Base-by-base conservation (phyloP, 1,139 yeast species). In the Geotrichum restrictum region DNA sequence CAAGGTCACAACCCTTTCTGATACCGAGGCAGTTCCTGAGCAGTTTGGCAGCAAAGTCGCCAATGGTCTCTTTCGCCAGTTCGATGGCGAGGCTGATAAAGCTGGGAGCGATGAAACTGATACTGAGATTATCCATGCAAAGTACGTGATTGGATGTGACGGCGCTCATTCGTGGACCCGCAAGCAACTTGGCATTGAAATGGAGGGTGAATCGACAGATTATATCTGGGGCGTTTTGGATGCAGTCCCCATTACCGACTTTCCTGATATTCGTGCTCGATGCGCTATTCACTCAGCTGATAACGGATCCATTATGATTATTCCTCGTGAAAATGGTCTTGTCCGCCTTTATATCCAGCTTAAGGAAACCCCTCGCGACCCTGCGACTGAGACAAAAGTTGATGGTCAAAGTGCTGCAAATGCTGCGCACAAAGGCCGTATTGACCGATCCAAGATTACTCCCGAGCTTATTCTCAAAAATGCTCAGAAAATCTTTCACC, bases 121-220 rank as follows among this genome's bases (percentile, higher is more conserved):
- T 14, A 41, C 29, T 40, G 59, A 52, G 48, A 51, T 47, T 21
- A 66, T 70, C 45, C 57, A 64, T 38, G 70, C 73, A 33, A 70
- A 70, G 54, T 70, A 69, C 57, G 69, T 70, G 41, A 53, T 71
- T 43, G 74, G 74, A 27, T 60, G 69, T 45, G 74, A 71, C 56
- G 74, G 74, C 45, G 74, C 74, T 16, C 74, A 70, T 53, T 67
- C 71, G 14, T 68, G 71, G 70, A 72, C 69, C 36, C 59, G 74
- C 48, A 66, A 66, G 48, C 64, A 64, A 29, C 55, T 67, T 37
- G 67, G 64, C 24, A 52, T 64, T 33, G 56, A 58, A 42, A 68
- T 70, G 69, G 66, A 64, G 45, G 74, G 74, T 34, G 74, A 71
- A 48, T 60, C 68, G 7, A 68, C 74, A 24, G 74, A 70, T 58